These are phyloP conservation scores for Calonectria honghensis DNA, from an alignment of 2,329 filamentous ascomycete genomes.

Conservation along the genomic window DNA sequence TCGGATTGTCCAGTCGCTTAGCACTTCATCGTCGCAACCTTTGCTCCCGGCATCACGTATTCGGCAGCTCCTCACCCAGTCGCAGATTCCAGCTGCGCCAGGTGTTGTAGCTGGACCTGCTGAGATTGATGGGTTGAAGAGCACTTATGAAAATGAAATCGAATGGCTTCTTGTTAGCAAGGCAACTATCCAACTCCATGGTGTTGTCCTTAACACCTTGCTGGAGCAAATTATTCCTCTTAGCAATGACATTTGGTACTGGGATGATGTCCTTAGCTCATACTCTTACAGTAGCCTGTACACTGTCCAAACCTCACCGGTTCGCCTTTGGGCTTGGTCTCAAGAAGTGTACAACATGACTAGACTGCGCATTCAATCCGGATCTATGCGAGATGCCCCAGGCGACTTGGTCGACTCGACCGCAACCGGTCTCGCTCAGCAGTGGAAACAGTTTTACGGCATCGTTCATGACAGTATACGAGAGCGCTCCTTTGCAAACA, in stretches of 20 bases:
- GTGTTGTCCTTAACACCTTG: slow-evolving; percentile 84
- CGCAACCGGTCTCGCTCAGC: slow-evolving; percentile 65
- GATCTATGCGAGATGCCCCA: slow-evolving; percentile 55
- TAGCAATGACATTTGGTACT: slow-evolving; percentile 94
- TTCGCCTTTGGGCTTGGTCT: slow-evolving; percentile 83
- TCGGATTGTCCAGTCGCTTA: slow-evolving; percentile 81
- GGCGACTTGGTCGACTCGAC: slow-evolving; percentile 61
- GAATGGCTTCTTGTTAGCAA: slow-evolving; percentile 95
- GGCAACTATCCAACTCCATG: slow-evolving; percentile 92
- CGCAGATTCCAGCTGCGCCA: slow-evolving; percentile 70
- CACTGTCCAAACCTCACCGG: slow-evolving; percentile 88
- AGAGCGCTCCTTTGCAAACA: slow-evolving; percentile 81
- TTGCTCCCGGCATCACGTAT: slow-evolving; percentile 78
- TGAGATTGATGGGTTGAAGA: slow-evolving; percentile 59
- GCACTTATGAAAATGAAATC: slow-evolving; percentile 82
- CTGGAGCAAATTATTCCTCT: slow-evolving; percentile 89
- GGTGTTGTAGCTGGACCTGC: slow-evolving; percentile 56
- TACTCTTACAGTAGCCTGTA: slow-evolving; percentile 88
- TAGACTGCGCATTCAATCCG: slow-evolving; percentile 64
- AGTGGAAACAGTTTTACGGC: slow-evolving; percentile 84
- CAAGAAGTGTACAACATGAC: slow-evolving; percentile 82
- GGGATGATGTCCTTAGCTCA: slow-evolving; percentile 90
- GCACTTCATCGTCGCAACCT: slow-evolving; percentile 78
- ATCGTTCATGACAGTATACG: slow-evolving; percentile 85
- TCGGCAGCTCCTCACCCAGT: slow-evolving; percentile 77